These are phyloP conservation scores for Melampsora medusae DNA, from an alignment of 1,284 basidiomycete genomes.

Conservation along the genomic window DNA sequence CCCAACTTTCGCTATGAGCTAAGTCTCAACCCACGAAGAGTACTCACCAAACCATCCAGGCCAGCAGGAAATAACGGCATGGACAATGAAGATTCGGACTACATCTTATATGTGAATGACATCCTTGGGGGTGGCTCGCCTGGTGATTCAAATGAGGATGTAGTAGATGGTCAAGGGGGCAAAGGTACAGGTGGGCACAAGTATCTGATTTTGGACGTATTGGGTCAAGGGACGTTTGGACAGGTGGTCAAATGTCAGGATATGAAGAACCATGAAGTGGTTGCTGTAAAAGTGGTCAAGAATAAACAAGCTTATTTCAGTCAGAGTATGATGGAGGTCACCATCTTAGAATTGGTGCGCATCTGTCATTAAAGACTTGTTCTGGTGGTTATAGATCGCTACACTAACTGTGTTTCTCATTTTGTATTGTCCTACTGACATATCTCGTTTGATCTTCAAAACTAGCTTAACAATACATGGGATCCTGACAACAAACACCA, in stretches of 20 bases:
- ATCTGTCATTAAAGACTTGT: background rate
- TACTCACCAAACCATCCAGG: slow-evolving; percentile 92
- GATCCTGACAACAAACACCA: slow-evolving; percentile 95
- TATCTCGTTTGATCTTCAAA: slow-evolving; percentile 29
- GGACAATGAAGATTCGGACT: slow-evolving; percentile 95
- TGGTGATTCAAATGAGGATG: background rate
- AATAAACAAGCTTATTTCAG: slow-evolving; percentile 99
- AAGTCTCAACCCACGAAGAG: slow-evolving; percentile 83
- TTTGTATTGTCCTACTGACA: background rate
- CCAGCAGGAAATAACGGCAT: slow-evolving; percentile 88
- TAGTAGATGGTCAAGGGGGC: background rate
- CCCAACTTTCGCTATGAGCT: slow-evolving; percentile 88
- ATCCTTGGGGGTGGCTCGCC: slow-evolving; percentile 67
- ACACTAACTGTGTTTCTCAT: background rate
- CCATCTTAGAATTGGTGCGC: slow-evolving; percentile 86
- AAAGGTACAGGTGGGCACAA: slow-evolving; percentile 57
- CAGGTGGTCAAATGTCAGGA: slow-evolving; percentile 99
- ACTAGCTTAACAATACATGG: slow-evolving; percentile 81
- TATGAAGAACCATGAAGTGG: slow-evolving; percentile 96
- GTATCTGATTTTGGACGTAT: slow-evolving; percentile 94
- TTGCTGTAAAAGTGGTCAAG: slow-evolving; percentile 98
- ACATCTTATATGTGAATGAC: slow-evolving; percentile 95
- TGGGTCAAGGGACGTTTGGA: slow-evolving; percentile 97
- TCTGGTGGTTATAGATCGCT: background rate
- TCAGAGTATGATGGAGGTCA: slow-evolving; percentile 99